Base-by-base conservation (phyloP, 2,329 filamentous ascomycete genomes). In the Alternaria sp. region DNA sequence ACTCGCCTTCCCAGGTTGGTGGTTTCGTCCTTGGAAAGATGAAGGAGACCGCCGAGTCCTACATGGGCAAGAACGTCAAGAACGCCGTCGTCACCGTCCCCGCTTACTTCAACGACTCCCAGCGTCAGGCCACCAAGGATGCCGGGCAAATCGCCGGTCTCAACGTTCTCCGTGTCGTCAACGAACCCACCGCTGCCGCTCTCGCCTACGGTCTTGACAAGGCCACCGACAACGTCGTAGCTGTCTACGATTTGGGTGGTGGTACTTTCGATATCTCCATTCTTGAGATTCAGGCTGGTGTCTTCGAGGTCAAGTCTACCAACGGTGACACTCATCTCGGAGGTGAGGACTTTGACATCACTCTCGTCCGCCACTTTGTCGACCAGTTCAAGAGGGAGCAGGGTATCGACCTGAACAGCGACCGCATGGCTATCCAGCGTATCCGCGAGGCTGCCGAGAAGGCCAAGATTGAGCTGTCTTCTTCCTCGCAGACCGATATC, bases 211-310 rank as follows among this genome's bases (percentile, higher is more conserved):
- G 94, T 83, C 87, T 97, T 51, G 93, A 97, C 84, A 97, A 97
- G 87, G 91, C 95, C 80, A 86, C 88, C 65, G 93, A 97, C 83
- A 87, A 90, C 67, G 83, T 97, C 61, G 90, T 97, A 74, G 93
- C 93, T 72, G 93, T 98, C 79, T 98, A 96, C 85, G 93, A 98
- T 90, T 87, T 98, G 74, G 93, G 93, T 84, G 93, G 93, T 87
- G 93, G 93, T 88, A 98, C 93, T 72, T 98, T 98, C 82, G 94
- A 98, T 92, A 96, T 98, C 81, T 97, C 93, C 65, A 89, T 97
- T 63, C 90, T 98, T 14, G 93, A 97, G 83, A 97, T 98, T 77
- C 93, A 97, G 84, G 93, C 93, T 81, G 94, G 94, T 80, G 93
- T 98, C 56, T 98, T 98, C 80, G 94, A 97, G 85, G 94, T 98